These are phyloP conservation scores for Alternaria tenuissima DNA, from an alignment of 2,329 filamentous ascomycete species.

Conservation along the genomic window DNA sequence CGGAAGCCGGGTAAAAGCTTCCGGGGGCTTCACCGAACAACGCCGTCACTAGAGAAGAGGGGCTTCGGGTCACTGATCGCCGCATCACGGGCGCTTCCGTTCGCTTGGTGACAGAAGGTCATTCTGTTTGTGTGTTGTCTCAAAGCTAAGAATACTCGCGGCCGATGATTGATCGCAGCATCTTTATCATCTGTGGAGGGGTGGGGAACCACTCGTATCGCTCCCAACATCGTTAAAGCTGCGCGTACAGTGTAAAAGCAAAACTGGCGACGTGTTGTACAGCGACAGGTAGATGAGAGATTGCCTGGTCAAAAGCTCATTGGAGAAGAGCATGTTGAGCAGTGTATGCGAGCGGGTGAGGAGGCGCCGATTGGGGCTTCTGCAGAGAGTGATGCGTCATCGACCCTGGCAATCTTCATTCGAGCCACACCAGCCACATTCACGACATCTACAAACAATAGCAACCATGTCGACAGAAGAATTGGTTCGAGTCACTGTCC, in stretches of 20 bases:
- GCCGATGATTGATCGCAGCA: background rate
- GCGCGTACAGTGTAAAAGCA: background rate
- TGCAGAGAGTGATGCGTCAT: background rate
- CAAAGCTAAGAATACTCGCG: background rate
- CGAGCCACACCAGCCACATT: background rate
- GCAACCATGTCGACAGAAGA: background rate
- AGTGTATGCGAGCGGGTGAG: background rate
- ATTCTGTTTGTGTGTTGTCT: background rate
- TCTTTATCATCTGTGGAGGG: background rate
- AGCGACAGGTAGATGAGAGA: background rate
- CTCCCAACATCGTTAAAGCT: background rate
- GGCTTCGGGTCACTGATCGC: background rate
- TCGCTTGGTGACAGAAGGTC: background rate
- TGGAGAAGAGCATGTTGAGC: background rate
- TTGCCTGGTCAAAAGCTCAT: too few relatives aligned
- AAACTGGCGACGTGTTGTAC: background rate
- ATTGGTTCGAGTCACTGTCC: conserved; percentile 32
- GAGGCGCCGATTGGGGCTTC: background rate
- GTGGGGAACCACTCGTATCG: background rate
- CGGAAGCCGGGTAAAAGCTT: background rate
- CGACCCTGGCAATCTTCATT: background rate
- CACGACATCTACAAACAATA: background rate
- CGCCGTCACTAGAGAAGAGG: background rate
- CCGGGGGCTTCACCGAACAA: background rate
- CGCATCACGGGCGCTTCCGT: background rate